A percentile compares a stretch with the other conserved stretches of the same genome.
Evolutionary conservation across 345 rosid genomes (phyloP).

Genomic region (Anastatica hierochuntica): DNA sequence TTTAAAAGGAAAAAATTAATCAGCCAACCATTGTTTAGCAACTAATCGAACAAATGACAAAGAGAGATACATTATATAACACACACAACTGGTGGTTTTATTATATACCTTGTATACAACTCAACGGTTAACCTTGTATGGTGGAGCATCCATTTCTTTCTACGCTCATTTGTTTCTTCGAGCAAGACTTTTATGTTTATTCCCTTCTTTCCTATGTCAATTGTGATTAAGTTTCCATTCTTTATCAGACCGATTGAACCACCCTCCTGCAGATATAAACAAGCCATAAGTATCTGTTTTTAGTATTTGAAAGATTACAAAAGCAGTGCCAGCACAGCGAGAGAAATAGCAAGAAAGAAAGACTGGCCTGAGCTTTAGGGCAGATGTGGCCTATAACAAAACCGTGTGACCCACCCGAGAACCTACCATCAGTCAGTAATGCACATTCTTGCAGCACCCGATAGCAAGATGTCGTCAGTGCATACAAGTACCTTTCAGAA

Average conservation of each 20-base stretch:
- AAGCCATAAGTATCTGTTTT: too few relatives aligned
- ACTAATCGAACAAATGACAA: not conserved
- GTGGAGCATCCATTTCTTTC: conserved; percentile 72
- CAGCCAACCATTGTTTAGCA: not conserved
- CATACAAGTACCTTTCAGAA: not conserved
- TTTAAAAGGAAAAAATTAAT: not conserved
- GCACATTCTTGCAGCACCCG: conserved; percentile 71
- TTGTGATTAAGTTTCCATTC: conserved; percentile 62
- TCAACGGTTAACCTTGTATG: conserved; percentile 61
- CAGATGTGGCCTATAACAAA: conserved; percentile 95
- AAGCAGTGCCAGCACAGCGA: too few relatives aligned
- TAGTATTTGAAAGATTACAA: not conserved
- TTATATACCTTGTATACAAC: conserved; percentile 66
- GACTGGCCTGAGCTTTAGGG: conserved; percentile 91
- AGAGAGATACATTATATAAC: not conserved
- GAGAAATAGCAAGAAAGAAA: not conserved
- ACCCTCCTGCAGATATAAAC: conserved; percentile 54
- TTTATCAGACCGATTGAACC: conserved; percentile 86
- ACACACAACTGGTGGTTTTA: not conserved
- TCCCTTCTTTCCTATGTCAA: conserved; percentile 63
- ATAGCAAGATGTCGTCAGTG: not conserved
- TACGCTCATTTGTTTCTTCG: conserved; percentile 56
- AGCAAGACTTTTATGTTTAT: conserved; percentile 56
- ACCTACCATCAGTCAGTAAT: conserved; percentile 88
- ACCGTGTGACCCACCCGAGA: conserved; percentile 98